phyloP scores from a whole-genome alignment of 305 asterid species.

The Rubia peregrina region DNA sequence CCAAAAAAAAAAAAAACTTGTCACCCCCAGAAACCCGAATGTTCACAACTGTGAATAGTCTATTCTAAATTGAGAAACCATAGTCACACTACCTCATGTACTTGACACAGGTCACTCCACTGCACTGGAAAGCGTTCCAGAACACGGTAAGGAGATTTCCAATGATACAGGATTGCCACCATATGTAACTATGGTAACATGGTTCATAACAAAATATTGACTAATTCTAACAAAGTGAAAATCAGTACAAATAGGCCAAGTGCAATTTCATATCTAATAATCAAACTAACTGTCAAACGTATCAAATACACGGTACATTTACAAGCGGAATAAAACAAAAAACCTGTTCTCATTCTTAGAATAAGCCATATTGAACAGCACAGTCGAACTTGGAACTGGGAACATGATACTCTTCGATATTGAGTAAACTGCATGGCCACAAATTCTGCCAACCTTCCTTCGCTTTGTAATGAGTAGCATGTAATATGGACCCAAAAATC shows the following conservation, averaged over 20 bases:
- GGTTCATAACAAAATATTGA: conserved; percentile 22
- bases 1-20: conserved; percentile 20
- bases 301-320: conserved; percentile 40
- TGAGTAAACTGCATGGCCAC: conserved; percentile 84
- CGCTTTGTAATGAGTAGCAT: conserved; percentile 82
- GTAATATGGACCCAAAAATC: conserved; percentile 86
- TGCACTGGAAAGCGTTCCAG: conserved; percentile 25
- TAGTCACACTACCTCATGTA: conserved; percentile 19
- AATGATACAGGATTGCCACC: conserved; percentile 14
- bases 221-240: conserved; percentile 21
- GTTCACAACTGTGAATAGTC: conserved; percentile 19
- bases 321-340: conserved; percentile 69
- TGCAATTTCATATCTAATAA: conserved; percentile 28
- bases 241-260: conserved; percentile 16
- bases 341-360: conserved; percentile 98
- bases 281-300: conserved; percentile 29
- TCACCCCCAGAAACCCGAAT: conserved; percentile 44
- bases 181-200: conserved; percentile 16
- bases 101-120: conserved; percentile 25
- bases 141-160: conserved; percentile 10
- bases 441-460: conserved; percentile 69
- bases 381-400: conserved; percentile 54
- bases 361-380: conserved; percentile 58
- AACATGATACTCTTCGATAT: conserved; percentile 72
- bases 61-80: conserved; percentile 9